Base-by-base conservation (phyloP, 352 stramenopile genomes). In the Globisporangium megalacanthum region DNA sequence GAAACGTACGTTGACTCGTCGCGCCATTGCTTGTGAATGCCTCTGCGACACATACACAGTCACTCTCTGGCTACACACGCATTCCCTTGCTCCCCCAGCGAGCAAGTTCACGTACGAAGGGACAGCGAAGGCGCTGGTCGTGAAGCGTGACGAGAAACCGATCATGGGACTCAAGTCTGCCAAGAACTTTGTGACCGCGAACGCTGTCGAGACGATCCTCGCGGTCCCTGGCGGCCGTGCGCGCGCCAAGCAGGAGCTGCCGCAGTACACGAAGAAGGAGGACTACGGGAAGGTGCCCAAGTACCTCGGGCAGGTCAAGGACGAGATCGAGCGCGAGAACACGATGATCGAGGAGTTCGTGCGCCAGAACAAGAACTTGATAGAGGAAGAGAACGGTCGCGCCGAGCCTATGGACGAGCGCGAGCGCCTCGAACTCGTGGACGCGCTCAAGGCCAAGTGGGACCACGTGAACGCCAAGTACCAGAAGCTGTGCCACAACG, bases 401-500 rank as follows among this genome's bases (percentile, higher is more conserved):
- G 60, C 79, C 61, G 75, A 87, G 61, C 65, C 73, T 15, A 88
- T 97, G 73, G 79, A 94, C 54, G 92, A 97, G 58, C 60, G 67
- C 41, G 91, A 98, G 55, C 83, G 90, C 33, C 48, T 69, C 45
- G 69, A 89, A 39, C 74, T 98, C 49, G 78, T 98, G 33, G 69
- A 96, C 33, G 80, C 78, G 36, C 78, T 98, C 58, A 98, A 98
- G 66, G 79, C 77, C 39, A 96, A 97, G 69, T 98, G 94, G 92
- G 92, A 97, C 59, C 81, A 95, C 35, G 88, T 97, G 25, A 98
- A 98, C 63, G 54, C 64, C 37, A 87, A 97, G 67, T 98, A 98
- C 71, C 94, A 98, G 67, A 97, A 96, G 64, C 78, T 97, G 14
- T 96, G 88, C 53, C 94, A 98, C 72, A 94, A 97, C 58, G 87